Percentiles rank a stretch among this genome's conserved stretches.
Evolutionary conservation across 2,329 filamentous ascomycete species (phyloP).

Genomic region (Clathrospora elynae): DNA sequence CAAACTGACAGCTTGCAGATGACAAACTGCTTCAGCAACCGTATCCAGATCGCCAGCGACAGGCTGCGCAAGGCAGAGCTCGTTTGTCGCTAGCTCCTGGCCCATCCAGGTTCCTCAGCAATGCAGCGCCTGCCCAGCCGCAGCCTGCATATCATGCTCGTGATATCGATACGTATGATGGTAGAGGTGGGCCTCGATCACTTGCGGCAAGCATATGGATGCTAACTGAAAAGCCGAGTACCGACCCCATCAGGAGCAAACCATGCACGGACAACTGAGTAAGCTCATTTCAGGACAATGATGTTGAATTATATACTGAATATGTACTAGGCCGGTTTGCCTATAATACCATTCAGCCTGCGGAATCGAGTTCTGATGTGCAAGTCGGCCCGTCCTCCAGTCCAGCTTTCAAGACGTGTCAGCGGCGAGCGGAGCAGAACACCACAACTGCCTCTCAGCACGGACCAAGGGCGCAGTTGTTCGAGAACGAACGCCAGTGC

Average conservation of each 20-base stretch:
- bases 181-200: background rate
- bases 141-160: constrained; percentile 8
- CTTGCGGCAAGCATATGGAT: background rate
- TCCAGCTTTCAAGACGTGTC: constrained; percentile 48
- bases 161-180: background rate
- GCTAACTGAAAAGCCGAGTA: constrained; percentile 10
- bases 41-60: constrained; percentile 40
- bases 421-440: constrained; percentile 28
- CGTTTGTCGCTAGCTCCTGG: constrained; percentile 47
- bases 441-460: background rate
- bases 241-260: constrained; percentile 1
- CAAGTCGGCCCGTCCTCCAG: constrained; percentile 45
- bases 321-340: constrained; percentile 25
- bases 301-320: constrained; percentile 4
- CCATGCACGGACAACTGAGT: constrained; percentile 14
- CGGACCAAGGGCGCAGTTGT: background rate
- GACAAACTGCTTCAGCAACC: constrained; percentile 40
- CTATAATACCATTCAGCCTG: constrained; percentile 24
- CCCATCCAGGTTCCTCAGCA: constrained; percentile 15
- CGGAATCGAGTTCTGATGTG: constrained; percentile 40
- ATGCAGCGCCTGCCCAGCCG: constrained; percentile 7
- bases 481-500: constrained; percentile 1
- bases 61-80: constrained; percentile 43
- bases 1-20: constrained; percentile 36
- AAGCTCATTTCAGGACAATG: background rate